Evolutionary conservation across 495 filamentous ascomycete species (phyloP).

Genomic region (Pyrenopolyporus hunteri): DNA sequence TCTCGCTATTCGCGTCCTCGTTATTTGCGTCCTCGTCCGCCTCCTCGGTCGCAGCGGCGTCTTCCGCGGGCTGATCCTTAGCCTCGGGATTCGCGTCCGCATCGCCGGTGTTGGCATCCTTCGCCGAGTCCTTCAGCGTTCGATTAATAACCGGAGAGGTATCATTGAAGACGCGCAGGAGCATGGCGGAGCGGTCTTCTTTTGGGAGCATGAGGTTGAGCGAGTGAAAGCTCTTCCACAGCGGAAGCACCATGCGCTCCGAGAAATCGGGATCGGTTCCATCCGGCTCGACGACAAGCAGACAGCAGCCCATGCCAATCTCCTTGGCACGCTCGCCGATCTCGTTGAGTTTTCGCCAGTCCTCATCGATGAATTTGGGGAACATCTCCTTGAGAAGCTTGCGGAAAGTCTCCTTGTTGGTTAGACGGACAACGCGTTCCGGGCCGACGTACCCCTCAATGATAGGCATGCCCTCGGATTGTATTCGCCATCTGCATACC

Average conservation of each 20-base stretch:
- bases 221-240: constrained; percentile 87
- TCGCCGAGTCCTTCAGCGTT: constrained; percentile 52
- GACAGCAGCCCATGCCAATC: constrained; percentile 89
- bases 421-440: constrained; percentile 73
- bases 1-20: too few relatives aligned
- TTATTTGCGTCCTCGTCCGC: not conserved
- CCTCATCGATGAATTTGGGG: constrained; percentile 72
- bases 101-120: constrained; percentile 35
- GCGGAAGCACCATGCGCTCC: constrained; percentile 83
- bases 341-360: constrained; percentile 79
- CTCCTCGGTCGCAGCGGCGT: constrained; percentile 21
- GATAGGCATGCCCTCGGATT: constrained; percentile 88
- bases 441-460: constrained; percentile 86
- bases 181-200: constrained; percentile 91
- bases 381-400: constrained; percentile 93
- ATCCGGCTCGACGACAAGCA: constrained; percentile 78
- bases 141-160: constrained; percentile 70
- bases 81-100: constrained; percentile 34
- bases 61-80: constrained; percentile 29
- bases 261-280: constrained; percentile 71
- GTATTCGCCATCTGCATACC: constrained; percentile 91
- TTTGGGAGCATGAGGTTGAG: constrained; percentile 97
- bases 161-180: constrained; percentile 89
- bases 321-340: constrained; percentile 83
- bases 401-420: constrained; percentile 74